Evolutionary conservation across 1,284 basidiomycete species (phyloP), one percentile per base, ranked within the genome.

Genomic region (Heterobasidion occidentale): DNA sequence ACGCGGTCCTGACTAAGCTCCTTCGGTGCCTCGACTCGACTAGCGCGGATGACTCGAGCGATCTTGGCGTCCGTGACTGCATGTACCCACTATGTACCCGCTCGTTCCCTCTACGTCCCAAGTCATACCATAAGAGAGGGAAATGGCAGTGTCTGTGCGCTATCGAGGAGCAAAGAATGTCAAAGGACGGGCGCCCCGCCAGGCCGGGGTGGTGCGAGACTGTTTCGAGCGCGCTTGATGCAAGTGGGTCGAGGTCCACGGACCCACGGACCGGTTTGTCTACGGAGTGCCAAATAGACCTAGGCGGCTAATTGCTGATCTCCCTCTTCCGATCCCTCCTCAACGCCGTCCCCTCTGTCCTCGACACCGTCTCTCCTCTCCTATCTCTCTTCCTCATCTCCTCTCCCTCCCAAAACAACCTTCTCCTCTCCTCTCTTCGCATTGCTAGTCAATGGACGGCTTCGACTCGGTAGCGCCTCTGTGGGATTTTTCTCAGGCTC

Each of bases 401-500:
- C 33, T 48, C 48, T 7, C 17, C 15, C 42, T 7, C 14, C n/a
- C 38, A 51, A 27, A n/a, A 12, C 12, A 51, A 7, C 35, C 12
- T 15, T 51, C 7, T 5, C 15, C 46, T 12, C 11, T 33, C 19
- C 3, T 48, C n/a, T 42, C n/a, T 42, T 42, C 38, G 3, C 38
- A 12, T n/a, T 42, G 11, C 12, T 42, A 42, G 19, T 17, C 46
- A 17, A 74, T 74, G 73, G 69, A 71, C 54, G 64, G 68, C 58
- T 68, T 69, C 56, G 58, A 64, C 17, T 59, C 68, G 46, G 33
- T 70, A 52, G 63, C 69, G 57, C 74, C 80, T 27, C 77, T 87
- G 67, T 90, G 88, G 87, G 86, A 89, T 63, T 72, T 87, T 54
- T 74, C 83, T 1, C 80, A 83, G 61, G 15, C 48, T 15, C 70